Evolutionary conservation across 2,329 filamentous ascomycete genomes (phyloP).

Genomic region (Didymosphaeria variabile): DNA sequence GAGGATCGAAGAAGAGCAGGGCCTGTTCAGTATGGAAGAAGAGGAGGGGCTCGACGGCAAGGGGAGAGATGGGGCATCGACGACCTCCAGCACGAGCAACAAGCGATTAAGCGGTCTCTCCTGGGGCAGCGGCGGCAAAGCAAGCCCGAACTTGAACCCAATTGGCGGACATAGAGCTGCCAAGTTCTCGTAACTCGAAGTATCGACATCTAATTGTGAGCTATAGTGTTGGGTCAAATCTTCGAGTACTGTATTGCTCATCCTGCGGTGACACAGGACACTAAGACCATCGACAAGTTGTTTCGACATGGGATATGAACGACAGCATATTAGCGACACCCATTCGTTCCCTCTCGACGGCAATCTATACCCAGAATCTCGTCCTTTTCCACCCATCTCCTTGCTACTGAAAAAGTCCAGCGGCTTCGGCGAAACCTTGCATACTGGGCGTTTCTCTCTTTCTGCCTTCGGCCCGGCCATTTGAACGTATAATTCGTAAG

Average conservation of each 20-base stretch:
- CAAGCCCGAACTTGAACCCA: slow-evolving; percentile 45
- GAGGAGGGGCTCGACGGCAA: slow-evolving; percentile 47
- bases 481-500: slow-evolving; percentile 8
- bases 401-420: slow-evolving; percentile 16
- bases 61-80: slow-evolving; percentile 45
- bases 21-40: slow-evolving; percentile 55
- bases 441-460: slow-evolving; percentile 21
- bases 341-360: slow-evolving; percentile 6
- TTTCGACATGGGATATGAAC: background rate
- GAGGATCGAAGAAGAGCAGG: slow-evolving; percentile 54
- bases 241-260: too few species aligned
- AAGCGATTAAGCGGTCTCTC: slow-evolving; percentile 49
- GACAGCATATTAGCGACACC: background rate
- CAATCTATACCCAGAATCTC: slow-evolving; percentile 10
- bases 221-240: background rate
- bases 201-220: background rate
- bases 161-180: slow-evolving; percentile 42
- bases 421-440: slow-evolving; percentile 19
- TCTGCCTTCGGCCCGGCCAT: slow-evolving; percentile 4
- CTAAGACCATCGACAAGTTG: too few species aligned
- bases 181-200: slow-evolving; percentile 23
- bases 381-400: slow-evolving; percentile 8
- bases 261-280: too few species aligned
- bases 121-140: slow-evolving; percentile 49
- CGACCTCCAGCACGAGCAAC: slow-evolving; percentile 44